phyloP scores from a whole-genome alignment of 2,329 filamentous ascomycete species.

The Chaetoscypha palmicola region DNA sequence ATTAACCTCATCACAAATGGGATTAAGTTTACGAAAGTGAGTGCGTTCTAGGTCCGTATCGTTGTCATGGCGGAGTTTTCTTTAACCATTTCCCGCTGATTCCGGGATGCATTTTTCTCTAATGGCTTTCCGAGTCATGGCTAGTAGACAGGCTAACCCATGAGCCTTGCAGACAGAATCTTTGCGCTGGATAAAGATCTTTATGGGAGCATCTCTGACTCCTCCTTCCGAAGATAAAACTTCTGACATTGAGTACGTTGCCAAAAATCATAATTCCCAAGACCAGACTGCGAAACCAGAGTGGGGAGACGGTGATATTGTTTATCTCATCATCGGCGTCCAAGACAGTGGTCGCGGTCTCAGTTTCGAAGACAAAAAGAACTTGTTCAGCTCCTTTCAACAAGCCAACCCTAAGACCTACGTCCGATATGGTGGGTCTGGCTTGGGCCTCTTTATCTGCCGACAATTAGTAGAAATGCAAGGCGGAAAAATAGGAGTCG shows the following conservation, averaged over 20 bases:
- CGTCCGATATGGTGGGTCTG: constrained; percentile 70
- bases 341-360: constrained; percentile 70
- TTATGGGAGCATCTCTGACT: constrained; percentile 31
- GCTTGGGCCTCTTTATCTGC: constrained; percentile 71
- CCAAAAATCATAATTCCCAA: neutral
- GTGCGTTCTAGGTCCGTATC: no score
- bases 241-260: neutral
- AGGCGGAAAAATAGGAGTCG: constrained; percentile 70
- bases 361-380: constrained; percentile 60
- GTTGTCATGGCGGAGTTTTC: no score
- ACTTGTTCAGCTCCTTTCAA: constrained; percentile 71
- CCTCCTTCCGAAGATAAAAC: constrained; percentile 6
- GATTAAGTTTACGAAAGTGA: constrained; percentile 63
- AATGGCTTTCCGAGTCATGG: neutral
- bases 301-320: constrained; percentile 3
- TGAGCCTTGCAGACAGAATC: no score
- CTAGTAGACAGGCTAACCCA: no score
- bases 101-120: neutral
- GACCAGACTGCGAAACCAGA: neutral
- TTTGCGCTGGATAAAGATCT: constrained; percentile 47
- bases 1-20: constrained; percentile 77
- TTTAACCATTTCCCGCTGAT: neutral
- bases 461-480: constrained; percentile 70
- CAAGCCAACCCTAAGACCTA: constrained; percentile 71
- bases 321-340: constrained; percentile 69